These are phyloP conservation scores for Aspergillus latus DNA, from an alignment of 2,329 filamentous ascomycete species.

Conservation along the genomic window DNA sequence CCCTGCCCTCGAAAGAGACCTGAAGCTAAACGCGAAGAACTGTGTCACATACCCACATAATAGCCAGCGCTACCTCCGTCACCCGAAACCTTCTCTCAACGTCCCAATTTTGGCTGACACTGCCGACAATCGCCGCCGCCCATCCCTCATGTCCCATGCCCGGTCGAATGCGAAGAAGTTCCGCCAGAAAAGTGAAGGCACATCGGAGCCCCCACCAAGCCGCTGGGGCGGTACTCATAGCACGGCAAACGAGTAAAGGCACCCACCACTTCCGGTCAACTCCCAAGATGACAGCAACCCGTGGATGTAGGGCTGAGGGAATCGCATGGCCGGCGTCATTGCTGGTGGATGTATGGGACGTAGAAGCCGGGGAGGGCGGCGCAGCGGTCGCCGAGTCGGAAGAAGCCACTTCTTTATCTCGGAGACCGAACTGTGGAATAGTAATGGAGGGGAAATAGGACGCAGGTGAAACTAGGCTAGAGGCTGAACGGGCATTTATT, in stretches of 20 bases:
- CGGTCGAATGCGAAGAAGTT: conserved; percentile 55
- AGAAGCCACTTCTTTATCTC: conserved; percentile 33
- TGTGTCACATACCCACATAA: conserved; percentile 65
- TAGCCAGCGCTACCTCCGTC: conserved; percentile 69
- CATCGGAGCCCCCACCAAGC: conserved; percentile 71
- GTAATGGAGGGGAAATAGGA: conserved; percentile 14
- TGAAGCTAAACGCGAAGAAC: neutral
- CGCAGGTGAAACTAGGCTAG: conserved; percentile 11
- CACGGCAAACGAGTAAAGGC: conserved; percentile 70
- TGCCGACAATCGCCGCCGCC: conserved; percentile 40
- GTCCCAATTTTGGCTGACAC: conserved; percentile 43
- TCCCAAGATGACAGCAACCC: conserved; percentile 74
- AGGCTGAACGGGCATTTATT: conserved; percentile 21
- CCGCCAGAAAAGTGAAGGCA: conserved; percentile 65
- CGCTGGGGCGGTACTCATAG: conserved; percentile 68
- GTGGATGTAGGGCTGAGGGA: conserved; percentile 62
- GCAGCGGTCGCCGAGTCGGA: conserved; percentile 27
- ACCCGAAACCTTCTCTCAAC: conserved; percentile 54
- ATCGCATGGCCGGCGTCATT: conserved; percentile 31
- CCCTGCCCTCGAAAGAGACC: neutral
- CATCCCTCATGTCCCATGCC: conserved; percentile 44
- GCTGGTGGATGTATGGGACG: conserved; percentile 29
- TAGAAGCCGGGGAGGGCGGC: conserved; percentile 33
- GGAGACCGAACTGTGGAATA: conserved; percentile 19
- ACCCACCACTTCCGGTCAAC: conserved; percentile 73